Base-by-base conservation (phyloP, 2,329 filamentous ascomycete species). In the Hymenoscyphus salicellus region DNA sequence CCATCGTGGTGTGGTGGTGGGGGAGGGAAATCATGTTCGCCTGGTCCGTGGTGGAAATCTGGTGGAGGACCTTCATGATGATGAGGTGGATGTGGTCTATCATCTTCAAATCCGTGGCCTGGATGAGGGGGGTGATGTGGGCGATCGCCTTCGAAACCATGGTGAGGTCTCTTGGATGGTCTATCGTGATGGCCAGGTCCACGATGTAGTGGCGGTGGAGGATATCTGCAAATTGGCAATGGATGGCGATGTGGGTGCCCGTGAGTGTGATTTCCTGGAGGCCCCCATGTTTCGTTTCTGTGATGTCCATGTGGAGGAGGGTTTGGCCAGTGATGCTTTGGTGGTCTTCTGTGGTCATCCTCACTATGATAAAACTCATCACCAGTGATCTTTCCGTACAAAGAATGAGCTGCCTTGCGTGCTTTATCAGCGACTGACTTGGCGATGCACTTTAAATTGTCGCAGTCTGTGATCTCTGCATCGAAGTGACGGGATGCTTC, bases 401-500 rank as follows among this genome's bases (percentile, higher is more conserved):
- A 55, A 11, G 71, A 71, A 55, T 71, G 70, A 55, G 75, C 77
- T 43, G 74, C 72, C 55, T 78, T 74, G 66, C 77, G 77, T 60
- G 81, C 74, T 58, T 77, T 77, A 58, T 76, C 69, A 55, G 77
- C 75, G 57, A 82, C 71, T n/a, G 76, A 72, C 49, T 74, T 73
- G 56, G 81, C 72, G 52, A 82, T 71, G 66, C 82, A 83, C 67
- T 77, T 79, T 52, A 82, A 62, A 65, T 74, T 78, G 58, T 77
- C 76, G 63, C 80, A 82, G 7, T 77, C 73, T 26, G 70, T 60
- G 55, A 77, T 70, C 62, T 73, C 64, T 33, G 69, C 66, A 36
- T 77, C 74, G 63, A 78, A 76, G 2, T 75, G 72, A 23, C 78
- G 72, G 38, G 75, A 71, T 60, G 81, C 74, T 61, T 77, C 75